Evolutionary conservation across 179 eudicot species (phyloP), one percentile per base, ranked within the genome.

Genomic region (Camellia oleifera): DNA sequence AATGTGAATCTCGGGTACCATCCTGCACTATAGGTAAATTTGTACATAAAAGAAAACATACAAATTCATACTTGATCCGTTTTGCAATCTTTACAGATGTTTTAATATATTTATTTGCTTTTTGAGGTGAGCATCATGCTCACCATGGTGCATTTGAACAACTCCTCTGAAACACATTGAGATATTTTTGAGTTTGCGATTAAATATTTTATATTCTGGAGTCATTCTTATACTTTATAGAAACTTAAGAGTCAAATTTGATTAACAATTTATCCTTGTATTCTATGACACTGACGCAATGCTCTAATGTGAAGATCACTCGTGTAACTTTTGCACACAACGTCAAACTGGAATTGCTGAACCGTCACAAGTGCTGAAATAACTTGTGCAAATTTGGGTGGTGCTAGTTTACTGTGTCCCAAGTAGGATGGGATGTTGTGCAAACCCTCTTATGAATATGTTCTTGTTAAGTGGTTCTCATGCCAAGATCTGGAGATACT

Each of bases 1-100:
- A 82, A 77, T 77, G 79, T 58, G 67, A 67, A 63, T 60, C 53
- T 68, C 5, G 82, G 83, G 10, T 80, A 85, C 18, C 85, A 85
- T 73, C 81, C 82, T 62, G 68, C 83, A 12, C 58, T 82, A 56
- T 85, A 79, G 72, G 77, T 74, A 76, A 23, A 66, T 65, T 13
- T 83, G 78, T 80, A 71, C 65, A 75, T 79, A n/a, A 62, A 65
- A 26, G 26, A 42, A 64, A 66, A 54, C 52, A 14, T 40, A 15
- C 40, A 76, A 61, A 45, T 32, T 4, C 40, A 74, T n/a, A 13
- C 46, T 56, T 56, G 45, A 12, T 54, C 10, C 52, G 50, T 26
- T 73, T 73, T 75, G 32, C 42, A 60, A 61, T 3, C 14, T 8
- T 26, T 44, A 42, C 13, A 18, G 14, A n/a, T 17, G 42, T n/a